Evolutionary conservation across 176 grass and related monocot species (phyloP).

Genomic region (Oryza brachyantha): DNA sequence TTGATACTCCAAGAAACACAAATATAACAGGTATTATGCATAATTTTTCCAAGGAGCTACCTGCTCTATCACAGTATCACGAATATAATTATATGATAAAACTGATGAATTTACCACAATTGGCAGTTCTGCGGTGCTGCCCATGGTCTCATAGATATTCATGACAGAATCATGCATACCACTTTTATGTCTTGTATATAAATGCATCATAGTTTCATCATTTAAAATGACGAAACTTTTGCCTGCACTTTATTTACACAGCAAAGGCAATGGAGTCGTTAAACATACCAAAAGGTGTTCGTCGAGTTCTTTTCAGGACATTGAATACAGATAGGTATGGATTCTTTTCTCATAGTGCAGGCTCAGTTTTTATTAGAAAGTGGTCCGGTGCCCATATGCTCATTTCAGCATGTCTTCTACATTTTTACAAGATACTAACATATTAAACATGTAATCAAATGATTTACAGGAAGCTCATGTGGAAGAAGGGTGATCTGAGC

Average conservation of each 20-base stretch:
- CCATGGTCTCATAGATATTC: neutral
- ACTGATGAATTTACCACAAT: neutral
- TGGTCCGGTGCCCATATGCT: neutral
- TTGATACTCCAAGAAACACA: conserved; percentile 82
- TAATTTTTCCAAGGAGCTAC: neutral
- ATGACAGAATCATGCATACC: neutral
- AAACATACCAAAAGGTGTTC: conserved; percentile 68
- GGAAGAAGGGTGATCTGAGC: conserved; percentile 63
- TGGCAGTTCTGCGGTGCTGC: neutral
- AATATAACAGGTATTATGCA: conserved; percentile 83
- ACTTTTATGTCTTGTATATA: neutral
- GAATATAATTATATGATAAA: neutral
- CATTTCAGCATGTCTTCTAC: neutral
- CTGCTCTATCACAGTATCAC: neutral
- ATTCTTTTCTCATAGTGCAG: neutral
- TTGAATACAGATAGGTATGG: conserved; percentile 76
- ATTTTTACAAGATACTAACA: neutral
- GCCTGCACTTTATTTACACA: conserved; percentile 23
- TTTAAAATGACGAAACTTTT: neutral
- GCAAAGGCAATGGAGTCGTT: conserved; percentile 74
- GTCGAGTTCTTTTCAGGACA: conserved; percentile 80
- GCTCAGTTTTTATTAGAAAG: neutral
- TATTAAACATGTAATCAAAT: conserved; percentile 18
- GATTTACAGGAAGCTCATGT: conserved; percentile 75
- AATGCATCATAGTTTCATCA: neutral